Percentiles rank a stretch among this genome's conserved stretches.
Conservation (phyloP, 208 protist species). For the Trypanosoma platydactyli region DNA sequence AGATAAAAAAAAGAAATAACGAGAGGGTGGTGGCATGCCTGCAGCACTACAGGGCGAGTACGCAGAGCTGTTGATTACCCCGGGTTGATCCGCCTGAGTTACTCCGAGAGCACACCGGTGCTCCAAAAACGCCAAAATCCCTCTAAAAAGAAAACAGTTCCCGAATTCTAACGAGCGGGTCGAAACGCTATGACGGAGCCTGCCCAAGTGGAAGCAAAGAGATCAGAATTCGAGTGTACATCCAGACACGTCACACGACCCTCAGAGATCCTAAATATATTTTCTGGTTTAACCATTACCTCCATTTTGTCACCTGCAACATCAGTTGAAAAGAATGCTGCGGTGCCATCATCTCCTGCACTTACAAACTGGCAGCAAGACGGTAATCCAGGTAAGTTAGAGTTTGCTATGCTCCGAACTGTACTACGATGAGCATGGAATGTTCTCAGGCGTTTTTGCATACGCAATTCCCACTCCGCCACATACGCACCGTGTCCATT, state of each 20-base stretch:
- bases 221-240: constrained; percentile 46
- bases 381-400: constrained; percentile 27
- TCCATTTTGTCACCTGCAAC: constrained; percentile 27
- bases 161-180: constrained; percentile 29
- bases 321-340: constrained; percentile 51
- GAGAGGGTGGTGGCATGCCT: too few relatives aligned
- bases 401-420: constrained; percentile 42
- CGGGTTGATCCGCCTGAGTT: not conserved
- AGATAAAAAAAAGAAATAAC: constrained; percentile 4
- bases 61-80: not conserved
- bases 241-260: constrained; percentile 52
- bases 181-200: constrained; percentile 55
- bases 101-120: constrained; percentile 13
- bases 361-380: constrained; percentile 46
- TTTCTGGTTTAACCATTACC: constrained; percentile 21
- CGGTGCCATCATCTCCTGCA: constrained; percentile 49
- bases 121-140: constrained; percentile 56
- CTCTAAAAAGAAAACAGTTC: constrained; percentile 32
- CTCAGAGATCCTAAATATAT: constrained; percentile 38
- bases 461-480: constrained; percentile 72
- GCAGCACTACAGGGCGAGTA: too few relatives aligned
- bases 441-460: constrained; percentile 38
- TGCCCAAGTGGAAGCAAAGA: constrained; percentile 40
- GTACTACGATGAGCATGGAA: constrained; percentile 55
- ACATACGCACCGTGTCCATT: constrained; percentile 64